Evolutionary conservation across 768 basidiomycete species (phyloP), one percentile per base, ranked within the genome.

Genomic region (Hirschioporus abietinus): DNA sequence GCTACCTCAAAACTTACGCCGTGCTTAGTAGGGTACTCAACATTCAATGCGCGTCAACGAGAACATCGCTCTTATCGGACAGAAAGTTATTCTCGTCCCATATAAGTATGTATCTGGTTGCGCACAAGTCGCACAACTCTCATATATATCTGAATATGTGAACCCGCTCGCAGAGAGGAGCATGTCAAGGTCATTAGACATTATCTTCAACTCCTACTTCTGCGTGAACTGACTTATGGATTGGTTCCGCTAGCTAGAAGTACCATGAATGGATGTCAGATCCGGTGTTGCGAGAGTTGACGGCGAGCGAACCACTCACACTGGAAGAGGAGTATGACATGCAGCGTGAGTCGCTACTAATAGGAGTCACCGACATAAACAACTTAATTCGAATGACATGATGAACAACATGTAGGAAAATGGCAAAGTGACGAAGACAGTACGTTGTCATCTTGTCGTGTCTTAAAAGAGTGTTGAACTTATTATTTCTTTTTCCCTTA

Each of bases 211-310:
- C 42, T 42, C 34, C 35, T 26, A 9, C n/a, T 35, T 63, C 26
- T 23, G 58, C 57, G 24, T 26, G 26, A 8, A 35, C 66, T 58
- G 23, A 57, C n/a, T 35, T 23, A 10, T 35, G 9, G 42, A 30
- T 60, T n/a, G n/a, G 27, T 42, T n/a, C 25, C 23, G 17, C 26
- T 68, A 68, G 35, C 1, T 65, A 95, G 92, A 90, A 78, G 72
- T 98, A 97, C 72, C 87, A 96, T 73, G 81, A 82, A 68, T 98
- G 95, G 95, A 96, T 98, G 95, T 79, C 84, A 30, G 83, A 85
- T 73, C 84, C 86, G 35, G 86, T 87, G 68, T 79, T 98, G 65
- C 84, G 88, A 58, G 82, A 86, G 63, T 80, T 90, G 20, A 97
- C 94, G 0, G 94, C 94, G 5, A 94, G 92, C 66, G 94, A 96